Conservation (phyloP, 2,329 filamentous ascomycete species). For the Penicillium brevicompactum region DNA sequence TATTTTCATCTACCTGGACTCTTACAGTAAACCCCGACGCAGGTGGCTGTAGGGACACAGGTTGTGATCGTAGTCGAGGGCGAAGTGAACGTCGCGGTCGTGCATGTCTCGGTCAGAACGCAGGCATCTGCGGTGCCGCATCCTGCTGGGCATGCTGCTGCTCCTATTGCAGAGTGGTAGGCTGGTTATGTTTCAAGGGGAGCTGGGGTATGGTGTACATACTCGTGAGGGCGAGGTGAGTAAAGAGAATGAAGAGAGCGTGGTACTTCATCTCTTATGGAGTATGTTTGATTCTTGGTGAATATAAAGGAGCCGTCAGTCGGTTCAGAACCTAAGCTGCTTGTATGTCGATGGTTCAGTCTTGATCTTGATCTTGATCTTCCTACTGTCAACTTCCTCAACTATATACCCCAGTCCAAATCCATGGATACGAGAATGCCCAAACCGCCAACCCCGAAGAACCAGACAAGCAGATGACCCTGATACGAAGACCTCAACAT, state of each 20-base stretch:
- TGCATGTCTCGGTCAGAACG: conserved; percentile 23
- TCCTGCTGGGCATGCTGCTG: conserved; percentile 2
- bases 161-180: neutral
- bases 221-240: conserved; percentile 10
- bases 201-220: neutral
- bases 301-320: neutral
- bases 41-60: conserved; percentile 28
- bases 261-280: conserved; percentile 1
- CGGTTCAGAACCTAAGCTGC: neutral
- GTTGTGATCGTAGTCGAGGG: conserved; percentile 25
- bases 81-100: conserved; percentile 22
- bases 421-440: too few relatives aligned
- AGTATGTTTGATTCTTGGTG: neutral
- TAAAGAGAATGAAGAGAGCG: neutral
- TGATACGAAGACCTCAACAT: conserved; percentile 1
- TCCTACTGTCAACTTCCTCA: neutral
- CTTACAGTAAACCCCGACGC: conserved; percentile 29
- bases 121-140: conserved; percentile 24
- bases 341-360: neutral
- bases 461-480: conserved; percentile 3
- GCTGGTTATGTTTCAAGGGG: neutral
- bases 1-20: neutral
- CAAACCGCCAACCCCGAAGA: too few relatives aligned
- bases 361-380: too few relatives aligned
- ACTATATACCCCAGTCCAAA: neutral